Base-by-base conservation (phyloP, 1,284 basidiomycete species). In the Sphaerobolus stellatus region DNA sequence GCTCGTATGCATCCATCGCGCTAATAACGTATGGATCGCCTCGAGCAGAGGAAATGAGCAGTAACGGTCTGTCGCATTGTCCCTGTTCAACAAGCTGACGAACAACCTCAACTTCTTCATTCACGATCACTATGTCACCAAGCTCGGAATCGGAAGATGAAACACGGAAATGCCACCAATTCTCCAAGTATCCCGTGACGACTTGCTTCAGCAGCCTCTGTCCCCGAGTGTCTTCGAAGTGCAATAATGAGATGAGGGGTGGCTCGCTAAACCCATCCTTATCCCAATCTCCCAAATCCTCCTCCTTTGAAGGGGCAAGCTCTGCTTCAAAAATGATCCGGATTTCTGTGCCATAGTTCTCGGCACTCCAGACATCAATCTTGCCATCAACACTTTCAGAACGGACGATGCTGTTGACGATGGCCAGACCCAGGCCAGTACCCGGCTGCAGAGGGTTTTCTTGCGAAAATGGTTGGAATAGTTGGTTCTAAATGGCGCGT, bases 401-500 rank as follows among this genome's bases (percentile, higher is more conserved):
- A 24, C 85, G 85, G 29, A 96, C 84, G 56, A 94, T 94, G 62
- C 89, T 94, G 75, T 92, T 94, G 67, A 98, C 95, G 62, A 98
- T 98, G 22, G 95, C 94, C 22, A 98, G 83, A n/a, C 95, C 95
- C 2, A 98, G 81, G 16, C 95, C 95, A 1, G 95, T 98, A 1
- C 95, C 95, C 2, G 93, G 88, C 64, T 96, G 93, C 8, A 93
- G 68, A 1, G 92, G 90, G 63, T 94, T 93, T 69, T 92, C 90
- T 74, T 98, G 95, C 1, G 94, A 94, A 72, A 98, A 98, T 0
- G 95, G 95, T 64, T 97, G 94, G 75, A 98, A 98, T 2, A 98
- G 78, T 71, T 97, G 93, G 62, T 97, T 94, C 84, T 94, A 64
- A 27, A 60, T 44, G n/a, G 30, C 51, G 56, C 58, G 38, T 48